phyloP scores from a whole-genome alignment of 257 asterid species.

The Mentha longifolia region DNA sequence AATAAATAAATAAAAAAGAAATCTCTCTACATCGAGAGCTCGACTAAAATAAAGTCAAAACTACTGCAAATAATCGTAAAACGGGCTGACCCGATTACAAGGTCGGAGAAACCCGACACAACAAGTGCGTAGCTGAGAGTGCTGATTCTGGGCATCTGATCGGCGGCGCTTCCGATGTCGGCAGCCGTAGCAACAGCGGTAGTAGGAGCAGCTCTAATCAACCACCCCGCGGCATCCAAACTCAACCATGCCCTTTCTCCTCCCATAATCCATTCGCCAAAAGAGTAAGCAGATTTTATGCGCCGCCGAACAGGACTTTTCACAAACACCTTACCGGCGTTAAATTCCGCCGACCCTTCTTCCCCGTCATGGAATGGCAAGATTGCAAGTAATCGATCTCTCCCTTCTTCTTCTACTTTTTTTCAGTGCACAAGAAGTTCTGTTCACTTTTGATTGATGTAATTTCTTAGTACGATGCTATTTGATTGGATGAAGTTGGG shows the following conservation, averaged over 20 bases:
- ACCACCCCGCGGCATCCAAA: conserved; percentile 30
- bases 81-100: conserved; percentile 2
- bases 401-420: neutral
- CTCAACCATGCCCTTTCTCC: conserved; percentile 25
- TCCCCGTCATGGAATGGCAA: conserved; percentile 86
- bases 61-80: neutral
- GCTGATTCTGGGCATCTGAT: neutral
- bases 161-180: conserved; percentile 36
- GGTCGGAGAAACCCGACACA: conserved; percentile 14
- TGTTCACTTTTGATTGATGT: neutral
- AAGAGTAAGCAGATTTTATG: conserved; percentile 30
- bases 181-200: conserved; percentile 37
- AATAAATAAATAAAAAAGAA: neutral
- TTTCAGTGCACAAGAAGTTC: too few relatives aligned
- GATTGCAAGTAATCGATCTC: conserved; percentile 72
- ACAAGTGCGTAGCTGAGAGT: neutral
- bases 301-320: conserved; percentile 32
- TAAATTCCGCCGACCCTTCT: conserved; percentile 42
- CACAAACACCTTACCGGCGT: conserved; percentile 33
- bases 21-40: neutral
- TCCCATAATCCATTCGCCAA: conserved; percentile 42
- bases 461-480: neutral
- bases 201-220: conserved; percentile 32
- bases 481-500: conserved; percentile 8
- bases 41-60: neutral